phyloP scores from a whole-genome alignment of 495 filamentous ascomycete genomes.

The Trypethelium eluteriae region DNA sequence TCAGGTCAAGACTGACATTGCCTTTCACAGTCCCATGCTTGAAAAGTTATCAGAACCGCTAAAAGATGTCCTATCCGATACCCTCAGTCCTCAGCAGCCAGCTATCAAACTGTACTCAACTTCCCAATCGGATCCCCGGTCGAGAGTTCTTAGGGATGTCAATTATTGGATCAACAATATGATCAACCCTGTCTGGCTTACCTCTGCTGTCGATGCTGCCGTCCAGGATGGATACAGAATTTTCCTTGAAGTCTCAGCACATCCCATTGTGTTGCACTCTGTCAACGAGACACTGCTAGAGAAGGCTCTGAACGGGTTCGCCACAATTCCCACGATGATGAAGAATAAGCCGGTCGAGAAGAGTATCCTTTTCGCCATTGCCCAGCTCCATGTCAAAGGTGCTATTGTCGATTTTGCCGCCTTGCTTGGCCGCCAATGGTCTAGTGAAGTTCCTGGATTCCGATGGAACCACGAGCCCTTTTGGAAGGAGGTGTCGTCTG shows the following conservation, averaged over 20 bases:
- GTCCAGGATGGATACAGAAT: constrained; percentile 31
- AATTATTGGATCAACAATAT: constrained; percentile 33
- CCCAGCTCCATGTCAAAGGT: constrained; percentile 42
- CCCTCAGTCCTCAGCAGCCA: background rate
- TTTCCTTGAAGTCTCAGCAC: constrained; percentile 37
- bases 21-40: constrained; percentile 36
- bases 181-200: constrained; percentile 30
- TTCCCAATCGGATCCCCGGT: background rate
- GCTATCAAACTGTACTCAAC: background rate
- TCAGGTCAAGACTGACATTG: constrained; percentile 32
- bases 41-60: constrained; percentile 29
- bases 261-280: constrained; percentile 36
- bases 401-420: constrained; percentile 28
- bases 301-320: constrained; percentile 26
- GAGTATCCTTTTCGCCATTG: constrained; percentile 40
- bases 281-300: constrained; percentile 34
- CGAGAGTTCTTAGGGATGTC: constrained; percentile 20
- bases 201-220: constrained; percentile 34
- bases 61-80: constrained; percentile 19
- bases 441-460: background rate
- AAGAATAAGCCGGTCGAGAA: constrained; percentile 40
- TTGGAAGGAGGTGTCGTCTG: background rate
- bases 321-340: constrained; percentile 26
- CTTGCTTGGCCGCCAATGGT: background rate
- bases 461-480: background rate